Percentiles rank a stretch among this genome's conserved stretches.
These are phyloP conservation scores for Saururus chinensis DNA, from an alignment of 164 flowering plant species.

Conservation along the genomic window DNA sequence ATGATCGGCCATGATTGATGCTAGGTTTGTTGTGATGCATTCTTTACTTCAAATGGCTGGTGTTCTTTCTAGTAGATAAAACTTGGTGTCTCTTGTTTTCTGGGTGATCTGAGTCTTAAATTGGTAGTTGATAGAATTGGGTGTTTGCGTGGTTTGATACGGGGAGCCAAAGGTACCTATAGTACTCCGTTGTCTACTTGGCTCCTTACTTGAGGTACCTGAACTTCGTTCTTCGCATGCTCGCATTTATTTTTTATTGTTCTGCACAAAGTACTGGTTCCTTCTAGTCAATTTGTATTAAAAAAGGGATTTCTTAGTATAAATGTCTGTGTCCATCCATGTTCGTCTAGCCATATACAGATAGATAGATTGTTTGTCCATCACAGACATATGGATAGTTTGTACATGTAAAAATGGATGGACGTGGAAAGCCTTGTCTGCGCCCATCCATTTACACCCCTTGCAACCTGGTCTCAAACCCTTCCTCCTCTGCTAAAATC, in stretches of 20 bases:
- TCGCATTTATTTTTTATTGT: background rate
- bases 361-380: too few relatives aligned
- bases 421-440: too few relatives aligned
- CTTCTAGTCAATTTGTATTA: too few relatives aligned
- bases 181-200: conserved; percentile 71
- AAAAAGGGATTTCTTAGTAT: too few relatives aligned
- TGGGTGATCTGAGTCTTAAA: background rate
- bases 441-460: too few relatives aligned
- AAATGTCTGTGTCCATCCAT: too few relatives aligned
- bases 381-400: too few relatives aligned
- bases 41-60: conserved; percentile 97
- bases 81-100: background rate
- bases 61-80: conserved; percentile 7
- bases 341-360: too few relatives aligned
- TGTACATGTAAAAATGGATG: too few relatives aligned
- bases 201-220: conserved; percentile 74
- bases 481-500: too few relatives aligned
- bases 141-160: conserved; percentile 88
- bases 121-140: conserved; percentile 57
- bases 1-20: conserved; percentile 32
- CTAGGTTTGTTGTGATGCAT: conserved; percentile 73
- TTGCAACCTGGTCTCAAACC: too few relatives aligned
- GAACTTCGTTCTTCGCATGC: background rate
- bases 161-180: conserved; percentile 53
- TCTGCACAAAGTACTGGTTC: background rate